phyloP scores from a whole-genome alignment of 2,329 filamentous ascomycete species.

The Coniochaeta sp. region DNA sequence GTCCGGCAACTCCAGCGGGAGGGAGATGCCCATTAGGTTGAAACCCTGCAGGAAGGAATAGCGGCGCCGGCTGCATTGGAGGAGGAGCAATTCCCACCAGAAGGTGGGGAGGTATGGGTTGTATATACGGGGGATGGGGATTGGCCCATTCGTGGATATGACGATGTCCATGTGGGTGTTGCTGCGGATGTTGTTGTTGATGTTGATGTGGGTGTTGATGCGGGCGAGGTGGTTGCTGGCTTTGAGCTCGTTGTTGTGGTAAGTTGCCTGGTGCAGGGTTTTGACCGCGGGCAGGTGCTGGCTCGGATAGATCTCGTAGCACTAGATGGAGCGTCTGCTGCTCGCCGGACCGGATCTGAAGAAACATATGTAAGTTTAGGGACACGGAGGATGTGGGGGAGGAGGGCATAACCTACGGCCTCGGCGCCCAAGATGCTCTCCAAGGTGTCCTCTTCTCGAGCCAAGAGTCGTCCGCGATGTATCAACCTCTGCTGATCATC shows the following conservation, averaged over 20 bases:
- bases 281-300: conserved; percentile 13
- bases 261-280: conserved; percentile 19
- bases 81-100: no score
- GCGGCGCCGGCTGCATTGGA: conserved; percentile 2
- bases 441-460: conserved; percentile 48
- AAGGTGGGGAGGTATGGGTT: neutral
- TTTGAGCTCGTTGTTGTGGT: neutral
- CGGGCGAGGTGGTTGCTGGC: conserved; percentile 5
- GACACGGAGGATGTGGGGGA: neutral
- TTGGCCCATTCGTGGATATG: no score
- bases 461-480: conserved; percentile 49
- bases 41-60: conserved; percentile 2
- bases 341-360: conserved; percentile 35
- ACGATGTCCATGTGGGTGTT: neutral
- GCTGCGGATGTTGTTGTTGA: conserved; percentile 7
- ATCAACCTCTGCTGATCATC: conserved; percentile 54
- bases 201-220: conserved; percentile 8
- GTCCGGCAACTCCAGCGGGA: conserved; percentile 4
- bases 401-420: conserved; percentile 29
- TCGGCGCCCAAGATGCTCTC: conserved; percentile 50
- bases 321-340: conserved; percentile 49
- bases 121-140: no score
- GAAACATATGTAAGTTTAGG: neutral
- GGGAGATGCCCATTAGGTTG: neutral
- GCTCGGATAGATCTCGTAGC: conserved; percentile 31